These are phyloP conservation scores for Citrus hindsii DNA, from an alignment of 345 rosid species.

Conservation along the genomic window DNA sequence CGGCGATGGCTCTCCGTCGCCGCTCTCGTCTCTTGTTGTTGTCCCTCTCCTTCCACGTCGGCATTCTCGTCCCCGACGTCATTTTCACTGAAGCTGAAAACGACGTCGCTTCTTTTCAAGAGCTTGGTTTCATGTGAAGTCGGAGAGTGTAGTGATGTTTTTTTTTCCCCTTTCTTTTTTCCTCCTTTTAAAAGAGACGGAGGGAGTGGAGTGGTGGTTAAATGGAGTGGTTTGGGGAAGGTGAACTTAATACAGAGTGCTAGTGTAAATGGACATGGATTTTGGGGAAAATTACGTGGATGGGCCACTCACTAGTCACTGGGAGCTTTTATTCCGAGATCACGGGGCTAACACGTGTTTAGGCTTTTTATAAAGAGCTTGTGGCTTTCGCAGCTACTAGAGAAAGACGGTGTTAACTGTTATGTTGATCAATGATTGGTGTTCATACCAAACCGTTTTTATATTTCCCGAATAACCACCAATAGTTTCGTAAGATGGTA, in stretches of 20 bases:
- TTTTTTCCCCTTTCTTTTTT: not conserved
- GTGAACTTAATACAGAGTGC: conserved; percentile 16
- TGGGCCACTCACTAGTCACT: conserved; percentile 35
- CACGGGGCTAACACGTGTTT: conserved; percentile 68
- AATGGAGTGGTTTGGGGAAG: conserved; percentile 23
- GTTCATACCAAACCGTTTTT: not conserved
- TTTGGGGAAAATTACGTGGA: conserved; percentile 12
- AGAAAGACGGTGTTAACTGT: not conserved
- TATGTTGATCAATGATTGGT: not conserved
- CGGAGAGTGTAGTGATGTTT: conserved; percentile 1
- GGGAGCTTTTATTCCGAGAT: conserved; percentile 27
- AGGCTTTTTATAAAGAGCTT: conserved; percentile 35
- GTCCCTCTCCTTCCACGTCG: conserved; percentile 99
- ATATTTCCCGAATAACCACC: not conserved
- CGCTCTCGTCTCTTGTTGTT: conserved; percentile 93
- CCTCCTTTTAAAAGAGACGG: not conserved
- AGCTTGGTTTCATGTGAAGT: conserved; percentile 6
- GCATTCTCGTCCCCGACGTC: conserved; percentile 93
- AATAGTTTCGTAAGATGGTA: not conserved
- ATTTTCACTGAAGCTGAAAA: conserved; percentile 28
- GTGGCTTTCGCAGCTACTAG: not conserved
- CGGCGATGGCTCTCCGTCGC: conserved; percentile 88
- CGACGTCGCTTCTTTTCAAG: conserved; percentile 6
- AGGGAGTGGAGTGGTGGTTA: conserved; percentile 21
- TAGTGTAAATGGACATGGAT: conserved; percentile 20